Evolutionary conservation across 352 stramenopile genomes (phyloP).

Genomic region (Pythium volutum): DNA sequence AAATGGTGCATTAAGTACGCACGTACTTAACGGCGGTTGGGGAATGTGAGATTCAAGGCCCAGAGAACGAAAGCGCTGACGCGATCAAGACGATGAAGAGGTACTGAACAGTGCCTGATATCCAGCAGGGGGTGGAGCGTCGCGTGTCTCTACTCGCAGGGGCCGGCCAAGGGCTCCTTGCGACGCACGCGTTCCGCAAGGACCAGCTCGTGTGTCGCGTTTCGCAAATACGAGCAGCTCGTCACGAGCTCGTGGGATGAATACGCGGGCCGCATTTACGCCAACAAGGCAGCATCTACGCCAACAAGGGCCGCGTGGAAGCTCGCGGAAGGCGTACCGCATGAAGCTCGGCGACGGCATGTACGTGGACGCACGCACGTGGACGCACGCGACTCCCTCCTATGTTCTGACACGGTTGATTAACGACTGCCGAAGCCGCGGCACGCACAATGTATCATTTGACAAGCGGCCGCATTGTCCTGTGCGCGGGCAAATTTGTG

Average conservation of each 20-base stretch:
- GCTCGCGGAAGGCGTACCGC: slow-evolving; percentile 62
- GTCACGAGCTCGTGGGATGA: too few relatives aligned
- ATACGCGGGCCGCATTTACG: slow-evolving; percentile 28
- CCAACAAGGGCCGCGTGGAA: slow-evolving; percentile 53
- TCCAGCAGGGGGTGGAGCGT: slow-evolving; percentile 33
- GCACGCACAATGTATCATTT: slow-evolving; percentile 72
- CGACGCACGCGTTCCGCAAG: slow-evolving; percentile 12
- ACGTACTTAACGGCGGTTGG: too few relatives aligned
- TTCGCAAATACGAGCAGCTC: too few relatives aligned
- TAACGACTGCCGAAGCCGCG: slow-evolving; percentile 63
- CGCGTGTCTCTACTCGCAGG: slow-evolving; percentile 42
- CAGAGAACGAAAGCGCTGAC: not conserved
- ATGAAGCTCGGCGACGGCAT: slow-evolving; percentile 72
- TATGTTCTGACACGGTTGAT: slow-evolving; percentile 73
- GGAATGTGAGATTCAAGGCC: too few relatives aligned
- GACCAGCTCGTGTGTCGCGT: slow-evolving; percentile 29
- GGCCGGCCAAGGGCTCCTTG: slow-evolving; percentile 56
- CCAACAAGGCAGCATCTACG: slow-evolving; percentile 46
- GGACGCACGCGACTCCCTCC: too few relatives aligned
- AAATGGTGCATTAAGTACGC: too few relatives aligned
- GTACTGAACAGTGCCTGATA: not conserved
- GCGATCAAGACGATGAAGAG: not conserved
- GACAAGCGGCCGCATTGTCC: slow-evolving; percentile 62
- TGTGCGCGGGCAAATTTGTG: too few relatives aligned
- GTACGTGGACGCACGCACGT: slow-evolving; percentile 67